Evolutionary conservation across 1,139 yeast species (phyloP), one percentile per base, ranked within the genome.

Genomic region (Kurtzmaniella natalensis): DNA sequence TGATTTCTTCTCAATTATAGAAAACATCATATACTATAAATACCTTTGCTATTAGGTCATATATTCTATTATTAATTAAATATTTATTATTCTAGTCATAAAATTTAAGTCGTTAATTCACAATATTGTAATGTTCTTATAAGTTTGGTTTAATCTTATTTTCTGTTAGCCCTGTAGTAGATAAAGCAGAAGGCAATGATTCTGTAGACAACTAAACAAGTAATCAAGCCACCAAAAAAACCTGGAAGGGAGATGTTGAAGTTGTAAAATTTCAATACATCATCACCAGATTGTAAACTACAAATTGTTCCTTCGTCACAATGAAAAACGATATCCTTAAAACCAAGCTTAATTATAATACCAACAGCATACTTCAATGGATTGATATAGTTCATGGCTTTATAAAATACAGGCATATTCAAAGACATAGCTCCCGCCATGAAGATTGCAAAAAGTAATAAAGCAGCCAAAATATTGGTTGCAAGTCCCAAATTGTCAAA

Each of bases 391-490:
- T 85, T 86, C 53, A 82, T 59, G 0, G 79, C 94, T 42, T 67
- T 66, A 50, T 86, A 71, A 35, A 86, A 76, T 1, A 59, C 60
- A 6, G 87, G 87, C 81, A 86, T 76, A 23, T 80, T 68, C 43
- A 84, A 59, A 0, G 95, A 81, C 80, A 87, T 72, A 5, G 89
- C 66, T n/a, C 95, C 96, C 3, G 87, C 86, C 94, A 86, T 83
- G 46, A 82, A 76, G 13, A 82, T 73, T 6, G 89, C 92, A 37
- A 85, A 61, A 3, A 84, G 72, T 32, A 83, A 57, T 21, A 82
- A 51, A 7, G 77, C 72, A 0, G 88, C 71, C 31, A 86, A 72
- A 5, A 85, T 57, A 48, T 83, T 85, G 17, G 84, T 76, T 0
- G 94, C 94, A 45, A 86, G 71, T 0, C 95, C 95, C 35, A 85